phyloP scores from a whole-genome alignment of 2,329 filamentous ascomycete genomes.

The Helotiales sp. region DNA sequence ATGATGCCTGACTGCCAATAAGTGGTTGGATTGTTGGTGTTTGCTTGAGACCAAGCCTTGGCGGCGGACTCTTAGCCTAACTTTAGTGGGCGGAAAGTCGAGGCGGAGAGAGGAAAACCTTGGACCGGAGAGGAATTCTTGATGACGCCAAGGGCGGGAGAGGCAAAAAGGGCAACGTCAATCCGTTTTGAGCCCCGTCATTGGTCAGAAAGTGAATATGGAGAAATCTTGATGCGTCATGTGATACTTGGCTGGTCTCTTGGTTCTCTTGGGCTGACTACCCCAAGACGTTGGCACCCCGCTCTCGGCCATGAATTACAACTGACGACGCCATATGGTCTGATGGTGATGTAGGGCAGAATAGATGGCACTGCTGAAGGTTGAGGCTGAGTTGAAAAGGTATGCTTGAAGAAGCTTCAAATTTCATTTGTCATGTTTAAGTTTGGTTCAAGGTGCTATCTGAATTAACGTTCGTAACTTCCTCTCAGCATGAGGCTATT shows the following conservation, averaged over 20 bases:
- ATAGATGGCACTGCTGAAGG: not conserved
- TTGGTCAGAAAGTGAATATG: not conserved
- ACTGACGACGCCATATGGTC: not conserved
- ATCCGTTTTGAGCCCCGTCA: not conserved
- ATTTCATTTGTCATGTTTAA: not conserved
- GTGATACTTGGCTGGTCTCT: not conserved
- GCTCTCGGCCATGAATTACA: not conserved
- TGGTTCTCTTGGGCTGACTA: not conserved
- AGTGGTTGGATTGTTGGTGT: conserved; percentile 12
- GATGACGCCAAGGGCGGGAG: not conserved
- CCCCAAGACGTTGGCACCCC: conserved; percentile 3
- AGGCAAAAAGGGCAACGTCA: not conserved
- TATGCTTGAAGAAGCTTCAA: not conserved
- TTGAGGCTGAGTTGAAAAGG: not conserved
- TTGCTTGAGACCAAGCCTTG: conserved; percentile 21
- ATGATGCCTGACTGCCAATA: conserved; percentile 14
- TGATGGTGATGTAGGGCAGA: not conserved
- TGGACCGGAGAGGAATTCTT: conserved; percentile 8
- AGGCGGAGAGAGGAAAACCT: conserved; percentile 18
- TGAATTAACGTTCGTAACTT: too few species aligned
- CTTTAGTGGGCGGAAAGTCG: conserved; percentile 20
- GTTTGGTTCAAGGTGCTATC: too few species aligned
- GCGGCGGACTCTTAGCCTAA: not conserved
- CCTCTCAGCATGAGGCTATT: not conserved
- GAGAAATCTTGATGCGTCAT: not conserved